These are phyloP conservation scores for Penicillium griseofulvum DNA, from an alignment of 2,329 filamentous ascomycete genomes.

Conservation along the genomic window DNA sequence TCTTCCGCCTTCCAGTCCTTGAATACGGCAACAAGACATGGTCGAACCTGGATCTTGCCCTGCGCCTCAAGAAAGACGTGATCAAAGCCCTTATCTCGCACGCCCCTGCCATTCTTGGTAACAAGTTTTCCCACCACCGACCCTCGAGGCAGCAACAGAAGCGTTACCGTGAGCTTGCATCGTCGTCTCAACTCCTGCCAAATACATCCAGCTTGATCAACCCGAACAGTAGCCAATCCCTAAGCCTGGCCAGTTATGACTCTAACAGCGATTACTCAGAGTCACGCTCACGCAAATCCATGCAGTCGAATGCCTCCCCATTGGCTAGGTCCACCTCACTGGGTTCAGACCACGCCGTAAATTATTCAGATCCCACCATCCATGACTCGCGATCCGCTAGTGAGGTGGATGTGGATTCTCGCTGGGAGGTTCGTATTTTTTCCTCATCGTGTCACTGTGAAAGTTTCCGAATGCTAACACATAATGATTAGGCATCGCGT, in stretches of 20 bases:
- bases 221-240: constrained; percentile 29
- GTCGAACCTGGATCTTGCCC: constrained; percentile 92
- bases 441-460: background rate
- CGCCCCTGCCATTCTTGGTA: constrained; percentile 92
- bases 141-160: constrained; percentile 76
- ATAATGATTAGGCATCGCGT: constrained; percentile 29
- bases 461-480: constrained; percentile 17
- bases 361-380: constrained; percentile 24
- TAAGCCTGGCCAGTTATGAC: constrained; percentile 38
- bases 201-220: constrained; percentile 32
- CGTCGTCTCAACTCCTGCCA: constrained; percentile 65
- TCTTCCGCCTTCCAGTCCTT: constrained; percentile 89
- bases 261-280: constrained; percentile 40
- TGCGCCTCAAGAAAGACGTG: constrained; percentile 90
- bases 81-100: constrained; percentile 93
- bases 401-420: constrained; percentile 39
- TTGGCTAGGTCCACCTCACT: constrained; percentile 37
- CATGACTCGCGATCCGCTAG: constrained; percentile 35
- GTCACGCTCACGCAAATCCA: constrained; percentile 36
- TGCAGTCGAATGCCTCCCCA: constrained; percentile 38
- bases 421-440: constrained; percentile 36
- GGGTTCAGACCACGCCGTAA: constrained; percentile 30
- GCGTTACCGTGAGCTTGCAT: constrained; percentile 80
- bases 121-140: constrained; percentile 89
- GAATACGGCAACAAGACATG: constrained; percentile 99